Base-by-base conservation (phyloP, 805 yeast species). In the Myxozyma monticola region DNA sequence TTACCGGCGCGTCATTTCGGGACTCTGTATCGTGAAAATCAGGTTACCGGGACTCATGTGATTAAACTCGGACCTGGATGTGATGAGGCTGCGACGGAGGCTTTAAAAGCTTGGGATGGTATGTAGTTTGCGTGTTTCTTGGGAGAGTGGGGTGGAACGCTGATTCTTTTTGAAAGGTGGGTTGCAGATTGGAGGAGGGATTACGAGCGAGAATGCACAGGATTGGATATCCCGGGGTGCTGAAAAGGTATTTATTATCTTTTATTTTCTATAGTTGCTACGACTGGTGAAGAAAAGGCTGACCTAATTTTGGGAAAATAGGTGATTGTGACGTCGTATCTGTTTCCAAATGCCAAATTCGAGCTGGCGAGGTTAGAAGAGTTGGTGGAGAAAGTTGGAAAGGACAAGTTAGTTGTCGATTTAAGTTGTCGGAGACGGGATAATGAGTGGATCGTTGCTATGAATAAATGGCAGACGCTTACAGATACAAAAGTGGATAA, bases 401-500 rank as follows among this genome's bases (percentile, higher is more conserved):
- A 76, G 45, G 68, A 72, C 14, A 71, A 77, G 37, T 69, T 93
- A n/a, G 90, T 93, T 7, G 83, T 93, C 37, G 99, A 93, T 66
- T 74, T 93, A 62, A 57, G 61, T 36, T 57, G 61, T 41, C 61
- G 61, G 15, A 37, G 57, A 2, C 54, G 63, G 45, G 69, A 66
- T 1, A 63, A 54, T 15, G 67, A 73, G 38, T 93, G 99, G 99
- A 77, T 84, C 30, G 99, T 93, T n/a, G 96, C 98, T 1, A 93
- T 89, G 81, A 90, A 93, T 69, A 85, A 89, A 68, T 93, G 99
- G 99, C 97, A 90, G 66, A 85, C 90, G 0, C 68, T 90, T 25
- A 93, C 99, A 0, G 76, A 76, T 34, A 75, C 82, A 38, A 76
- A 71, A 48, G 72, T 93, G 46, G 73, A 72, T 42, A 65, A 68